These are phyloP conservation scores for Jacaranda copaia DNA, from an alignment of 257 asterid species.

Conservation along the genomic window DNA sequence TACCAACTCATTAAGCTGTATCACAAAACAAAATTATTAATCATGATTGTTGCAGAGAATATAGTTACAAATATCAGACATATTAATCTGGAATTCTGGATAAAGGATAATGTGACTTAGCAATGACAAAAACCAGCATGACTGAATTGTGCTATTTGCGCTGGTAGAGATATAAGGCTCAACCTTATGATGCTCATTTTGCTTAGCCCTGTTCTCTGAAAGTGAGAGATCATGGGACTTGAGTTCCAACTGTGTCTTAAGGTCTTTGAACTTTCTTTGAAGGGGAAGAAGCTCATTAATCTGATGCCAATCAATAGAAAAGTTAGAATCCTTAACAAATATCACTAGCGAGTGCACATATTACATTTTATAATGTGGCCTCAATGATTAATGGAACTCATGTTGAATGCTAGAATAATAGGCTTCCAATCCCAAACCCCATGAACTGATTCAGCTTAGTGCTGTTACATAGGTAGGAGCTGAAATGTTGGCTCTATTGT, in stretches of 20 bases:
- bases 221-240: constrained; percentile 90
- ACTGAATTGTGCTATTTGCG: constrained; percentile 23
- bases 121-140: constrained; percentile 25
- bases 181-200: constrained; percentile 99
- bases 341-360: background rate
- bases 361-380: background rate
- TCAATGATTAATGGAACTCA: constrained; percentile 16
- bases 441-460: background rate
- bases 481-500: background rate
- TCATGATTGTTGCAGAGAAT: constrained; percentile 18
- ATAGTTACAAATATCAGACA: constrained; percentile 14
- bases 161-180: constrained; percentile 27
- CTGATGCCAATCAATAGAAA: constrained; percentile 54
- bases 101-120: constrained; percentile 20
- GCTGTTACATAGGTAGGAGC: background rate
- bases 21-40: constrained; percentile 30
- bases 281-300: constrained; percentile 86
- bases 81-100: constrained; percentile 3
- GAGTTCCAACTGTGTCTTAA: constrained; percentile 85
- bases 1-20: constrained; percentile 87
- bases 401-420: background rate
- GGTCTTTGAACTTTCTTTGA: constrained; percentile 81
- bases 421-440: constrained; percentile 21
- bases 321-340: constrained; percentile 16
- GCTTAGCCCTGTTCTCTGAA: constrained; percentile 84